Evolutionary conservation across 75 land plant species (phyloP), one percentile per base, ranked within the genome.

Genomic region (Adiantum capillusveneris): DNA sequence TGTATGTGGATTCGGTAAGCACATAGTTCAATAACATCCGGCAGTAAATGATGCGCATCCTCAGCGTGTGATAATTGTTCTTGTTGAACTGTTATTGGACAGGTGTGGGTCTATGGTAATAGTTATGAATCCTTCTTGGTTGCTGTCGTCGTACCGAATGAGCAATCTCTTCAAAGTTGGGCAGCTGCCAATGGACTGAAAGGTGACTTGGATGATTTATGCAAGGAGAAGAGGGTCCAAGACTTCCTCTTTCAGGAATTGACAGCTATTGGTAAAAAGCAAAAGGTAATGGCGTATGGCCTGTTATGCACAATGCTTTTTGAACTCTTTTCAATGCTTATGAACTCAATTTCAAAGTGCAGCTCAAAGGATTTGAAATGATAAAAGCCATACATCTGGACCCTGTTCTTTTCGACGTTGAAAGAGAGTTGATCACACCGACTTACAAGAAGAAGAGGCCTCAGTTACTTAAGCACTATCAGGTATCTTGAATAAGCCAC

Each of bases 71-170:
- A n/a, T n/a, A n/a, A n/a, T n/a, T n/a, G n/a, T n/a, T n/a, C n/a
- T 34, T 34, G 37, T 9, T 5, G 9, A 34, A 34, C 9, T 29
- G 20, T 29, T 26, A 25, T 0, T 53, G n/a, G 44, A 7, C 87
- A 95, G 99, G 79, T 95, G 57, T 95, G 99, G 99, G 58, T 95
- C 14, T 95, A 95, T 66, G 99, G 99, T 11, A 95, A 87, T 69
- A 95, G 99, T 57, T 95, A 87, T 57, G 96, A 95, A 69, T 87
- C 99, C 12, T 84, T 49, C 56, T 88, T 95, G 54, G 89, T 95
- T 44, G 99, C 99, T 44, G 68, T 95, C 28, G 83, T 77, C 39
- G 81, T 84, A 53, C 99, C 99, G n/a, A 95, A 87, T 56, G 43
- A 84, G 49, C 68, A 67, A 71, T 76, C 84, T 25, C 80, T 95